phyloP scores from a whole-genome alignment of 1,284 basidiomycete species.

The Anthracocystis panici-leucophaei region DNA sequence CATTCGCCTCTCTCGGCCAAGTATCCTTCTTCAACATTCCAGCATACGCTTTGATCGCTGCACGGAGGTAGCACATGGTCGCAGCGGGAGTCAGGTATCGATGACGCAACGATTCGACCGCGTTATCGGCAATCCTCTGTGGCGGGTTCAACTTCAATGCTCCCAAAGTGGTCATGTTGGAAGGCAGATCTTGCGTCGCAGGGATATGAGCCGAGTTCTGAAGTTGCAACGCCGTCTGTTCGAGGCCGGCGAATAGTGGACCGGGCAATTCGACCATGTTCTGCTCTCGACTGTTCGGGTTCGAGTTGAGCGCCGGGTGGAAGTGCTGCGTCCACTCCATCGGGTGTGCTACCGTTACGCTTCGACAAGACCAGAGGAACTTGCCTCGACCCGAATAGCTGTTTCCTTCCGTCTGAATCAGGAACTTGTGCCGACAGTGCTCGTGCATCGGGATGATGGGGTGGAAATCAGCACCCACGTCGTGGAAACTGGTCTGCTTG shows the following conservation, averaged over 20 bases:
- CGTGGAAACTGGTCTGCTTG: constrained; percentile 54
- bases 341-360: constrained; percentile 48
- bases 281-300: constrained; percentile 26
- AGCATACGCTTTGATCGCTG: constrained; percentile 43
- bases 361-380: constrained; percentile 48
- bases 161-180: neutral
- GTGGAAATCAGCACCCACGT: constrained; percentile 29
- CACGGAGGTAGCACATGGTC: constrained; percentile 51
- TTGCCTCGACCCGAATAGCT: constrained; percentile 56
- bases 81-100: constrained; percentile 56
- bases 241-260: constrained; percentile 39
- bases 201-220: constrained; percentile 13
- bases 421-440: constrained; percentile 54
- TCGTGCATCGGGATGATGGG: constrained; percentile 51
- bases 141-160: constrained; percentile 27
- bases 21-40: constrained; percentile 25
- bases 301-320: constrained; percentile 51
- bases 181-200: neutral
- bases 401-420: constrained; percentile 61
- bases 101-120: constrained; percentile 32
- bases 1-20: constrained; percentile 38
- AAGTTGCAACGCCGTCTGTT: constrained; percentile 28
- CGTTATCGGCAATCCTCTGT: constrained; percentile 50
- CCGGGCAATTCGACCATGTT: constrained; percentile 50
- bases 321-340: constrained; percentile 64